A percentile compares a stretch with the other conserved stretches of the same genome.
phyloP scores from a whole-genome alignment of 2,329 filamentous ascomycete species.

The Colletotrichum tropicicola region DNA sequence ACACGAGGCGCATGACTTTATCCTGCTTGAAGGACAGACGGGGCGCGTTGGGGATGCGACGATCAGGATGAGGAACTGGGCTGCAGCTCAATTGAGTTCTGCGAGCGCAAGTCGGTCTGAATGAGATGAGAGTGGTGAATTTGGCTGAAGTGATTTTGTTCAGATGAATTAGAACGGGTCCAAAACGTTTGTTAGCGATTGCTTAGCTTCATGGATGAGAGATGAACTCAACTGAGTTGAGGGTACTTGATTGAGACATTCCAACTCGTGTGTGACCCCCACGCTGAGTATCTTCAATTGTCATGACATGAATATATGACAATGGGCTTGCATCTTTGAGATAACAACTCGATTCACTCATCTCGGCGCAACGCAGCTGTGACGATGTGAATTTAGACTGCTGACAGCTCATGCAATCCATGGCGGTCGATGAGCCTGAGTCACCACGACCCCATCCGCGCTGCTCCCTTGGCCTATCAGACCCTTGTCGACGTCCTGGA shows the following conservation, averaged over 20 bases:
- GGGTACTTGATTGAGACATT: too few species aligned
- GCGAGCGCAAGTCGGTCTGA: background rate
- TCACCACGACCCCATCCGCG: background rate
- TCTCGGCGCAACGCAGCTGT: background rate
- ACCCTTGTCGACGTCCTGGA: background rate
- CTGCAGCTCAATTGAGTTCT: conserved; percentile 1
- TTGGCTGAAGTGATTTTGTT: too few species aligned
- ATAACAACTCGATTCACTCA: background rate
- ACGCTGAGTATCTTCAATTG: too few species aligned
- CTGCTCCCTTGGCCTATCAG: background rate
- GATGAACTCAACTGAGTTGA: too few species aligned
- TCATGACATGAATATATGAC: too few species aligned
- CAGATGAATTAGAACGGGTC: too few species aligned
- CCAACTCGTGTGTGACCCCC: too few species aligned
- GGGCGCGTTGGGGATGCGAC: conserved; percentile 38
- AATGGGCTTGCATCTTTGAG: background rate
- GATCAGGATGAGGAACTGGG: conserved; percentile 42
- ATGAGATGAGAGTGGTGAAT: background rate
- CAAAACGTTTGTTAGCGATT: too few species aligned
- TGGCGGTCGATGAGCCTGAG: background rate
- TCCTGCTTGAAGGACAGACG: conserved; percentile 39
- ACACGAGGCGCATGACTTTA: conserved; percentile 44
- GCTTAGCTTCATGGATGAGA: too few species aligned
- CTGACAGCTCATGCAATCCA: background rate
- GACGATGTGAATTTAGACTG: background rate